phyloP scores from a whole-genome alignment of 2,329 filamentous ascomycete species.

The Colletotrichum zoysiae region DNA sequence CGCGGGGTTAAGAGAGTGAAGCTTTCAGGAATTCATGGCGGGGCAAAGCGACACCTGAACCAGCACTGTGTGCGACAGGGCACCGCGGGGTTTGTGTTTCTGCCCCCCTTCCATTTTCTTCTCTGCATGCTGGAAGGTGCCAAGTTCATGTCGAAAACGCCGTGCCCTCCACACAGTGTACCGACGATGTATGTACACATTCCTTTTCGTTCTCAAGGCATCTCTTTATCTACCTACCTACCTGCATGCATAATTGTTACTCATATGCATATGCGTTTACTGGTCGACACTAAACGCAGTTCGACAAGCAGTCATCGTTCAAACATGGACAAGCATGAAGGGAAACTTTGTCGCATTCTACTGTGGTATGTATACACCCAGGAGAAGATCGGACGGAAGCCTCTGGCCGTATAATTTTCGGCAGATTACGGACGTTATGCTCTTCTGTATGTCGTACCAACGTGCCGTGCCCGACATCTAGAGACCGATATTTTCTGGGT shows the following conservation, averaged over 20 bases:
- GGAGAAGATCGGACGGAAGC: neutral
- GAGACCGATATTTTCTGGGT: too few species aligned
- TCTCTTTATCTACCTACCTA: too few species aligned
- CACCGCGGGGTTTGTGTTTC: constrained; percentile 29
- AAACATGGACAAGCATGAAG: neutral
- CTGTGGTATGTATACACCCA: too few species aligned
- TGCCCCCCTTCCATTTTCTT: constrained; percentile 11
- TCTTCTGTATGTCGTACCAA: neutral
- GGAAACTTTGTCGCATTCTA: neutral
- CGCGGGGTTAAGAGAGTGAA: constrained; percentile 1
- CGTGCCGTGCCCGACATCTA: neutral
- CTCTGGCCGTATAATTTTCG: constrained; percentile 50
- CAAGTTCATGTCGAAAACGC: constrained; percentile 16
- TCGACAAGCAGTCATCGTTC: neutral
- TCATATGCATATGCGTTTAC: neutral
- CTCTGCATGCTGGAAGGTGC: neutral
- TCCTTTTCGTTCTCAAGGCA: neutral
- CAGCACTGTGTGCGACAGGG: constrained; percentile 9
- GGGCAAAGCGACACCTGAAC: constrained; percentile 25
- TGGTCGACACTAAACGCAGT: neutral
- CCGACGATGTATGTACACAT: too few species aligned
- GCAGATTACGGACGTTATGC: constrained; percentile 45
- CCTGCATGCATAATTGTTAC: too few species aligned
- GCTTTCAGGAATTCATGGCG: constrained; percentile 29
- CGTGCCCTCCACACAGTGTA: constrained; percentile 5